phyloP scores from a whole-genome alignment of 2,329 filamentous ascomycete species.

The Diplodia intermedia region DNA sequence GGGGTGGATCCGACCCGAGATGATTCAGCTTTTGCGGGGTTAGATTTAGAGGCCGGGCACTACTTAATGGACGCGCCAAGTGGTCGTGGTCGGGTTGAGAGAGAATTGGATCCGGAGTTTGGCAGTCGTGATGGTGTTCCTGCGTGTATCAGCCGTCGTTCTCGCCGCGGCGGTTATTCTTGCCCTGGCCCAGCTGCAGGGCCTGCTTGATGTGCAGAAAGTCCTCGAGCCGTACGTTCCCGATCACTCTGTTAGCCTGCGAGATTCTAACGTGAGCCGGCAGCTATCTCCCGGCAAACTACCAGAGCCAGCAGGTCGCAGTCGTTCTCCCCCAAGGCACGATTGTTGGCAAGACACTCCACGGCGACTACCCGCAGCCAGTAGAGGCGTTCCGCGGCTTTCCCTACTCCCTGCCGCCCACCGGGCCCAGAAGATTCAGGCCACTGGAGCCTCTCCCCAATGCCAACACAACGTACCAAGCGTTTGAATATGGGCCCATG shows the following conservation, averaged over 20 bases:
- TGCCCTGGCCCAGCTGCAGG: slow-evolving; percentile 26
- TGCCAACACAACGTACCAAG: slow-evolving; percentile 35
- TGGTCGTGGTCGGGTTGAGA: background rate
- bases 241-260: background rate
- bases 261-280: background rate
- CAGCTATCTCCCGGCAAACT: slow-evolving; percentile 19
- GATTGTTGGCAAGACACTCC: slow-evolving; percentile 32
- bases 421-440: slow-evolving; percentile 37
- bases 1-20: slow-evolving; percentile 21
- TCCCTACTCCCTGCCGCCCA: slow-evolving; percentile 38
- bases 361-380: slow-evolving; percentile 30
- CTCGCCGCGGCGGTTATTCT: slow-evolving; percentile 25
- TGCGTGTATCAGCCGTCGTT: slow-evolving; percentile 25
- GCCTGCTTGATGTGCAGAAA: slow-evolving; percentile 25
- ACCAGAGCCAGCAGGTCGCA: slow-evolving; percentile 22
- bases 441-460: slow-evolving; percentile 36
- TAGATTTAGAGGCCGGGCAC: background rate
- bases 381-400: slow-evolving; percentile 37
- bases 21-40: slow-evolving; percentile 19
- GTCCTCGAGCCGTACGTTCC: slow-evolving; percentile 28
- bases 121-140: slow-evolving; percentile 20
- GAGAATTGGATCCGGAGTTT: background rate
- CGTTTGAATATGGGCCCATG: slow-evolving; percentile 36
- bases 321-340: slow-evolving; percentile 35
- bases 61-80: slow-evolving; percentile 28